phyloP scores from a whole-genome alignment of 352 stramenopile genomes.

The Paralagenidium karlingii region DNA sequence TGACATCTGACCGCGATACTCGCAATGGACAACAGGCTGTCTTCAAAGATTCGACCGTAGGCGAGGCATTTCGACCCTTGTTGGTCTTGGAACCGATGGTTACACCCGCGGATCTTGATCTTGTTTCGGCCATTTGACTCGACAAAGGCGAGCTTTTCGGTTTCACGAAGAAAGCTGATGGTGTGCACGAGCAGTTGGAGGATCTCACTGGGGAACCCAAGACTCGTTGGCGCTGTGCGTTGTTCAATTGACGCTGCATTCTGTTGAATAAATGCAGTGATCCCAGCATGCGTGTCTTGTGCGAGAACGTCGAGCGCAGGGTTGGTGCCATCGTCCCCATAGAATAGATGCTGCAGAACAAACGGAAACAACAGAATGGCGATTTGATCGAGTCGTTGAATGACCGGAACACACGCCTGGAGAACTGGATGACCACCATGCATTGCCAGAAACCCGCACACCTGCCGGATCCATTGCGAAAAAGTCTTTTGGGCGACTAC shows the following conservation, averaged over 20 bases:
- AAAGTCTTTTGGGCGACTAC: too few relatives aligned
- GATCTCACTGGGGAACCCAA: slow-evolving; percentile 9
- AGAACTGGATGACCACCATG: too few relatives aligned
- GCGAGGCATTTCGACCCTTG: slow-evolving; percentile 9
- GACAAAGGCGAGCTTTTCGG: slow-evolving; percentile 59
- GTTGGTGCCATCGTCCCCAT: slow-evolving; percentile 6
- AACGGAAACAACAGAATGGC: slow-evolving; percentile 73
- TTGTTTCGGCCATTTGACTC: slow-evolving; percentile 26
- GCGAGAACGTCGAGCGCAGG: neutral
- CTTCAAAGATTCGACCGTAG: slow-evolving; percentile 48
- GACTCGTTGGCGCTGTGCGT: neutral
- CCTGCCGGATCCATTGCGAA: too few relatives aligned
- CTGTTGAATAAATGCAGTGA: neutral
- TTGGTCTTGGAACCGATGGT: neutral
- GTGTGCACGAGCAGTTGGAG: slow-evolving; percentile 65
- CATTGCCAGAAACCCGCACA: too few relatives aligned
- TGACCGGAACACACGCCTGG: too few relatives aligned
- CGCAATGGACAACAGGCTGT: slow-evolving; percentile 52
- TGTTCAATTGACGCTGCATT: neutral
- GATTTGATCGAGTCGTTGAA: slow-evolving; percentile 9
- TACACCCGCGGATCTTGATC: neutral
- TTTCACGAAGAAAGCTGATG: slow-evolving; percentile 73
- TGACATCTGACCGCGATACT: slow-evolving; percentile 49
- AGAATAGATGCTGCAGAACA: slow-evolving; percentile 22
- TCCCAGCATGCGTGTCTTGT: neutral